Percentiles rank a stretch among this genome's conserved stretches.
phyloP scores from a whole-genome alignment of 352 stramenopile species.

The Pythium grandisporangium region DNA sequence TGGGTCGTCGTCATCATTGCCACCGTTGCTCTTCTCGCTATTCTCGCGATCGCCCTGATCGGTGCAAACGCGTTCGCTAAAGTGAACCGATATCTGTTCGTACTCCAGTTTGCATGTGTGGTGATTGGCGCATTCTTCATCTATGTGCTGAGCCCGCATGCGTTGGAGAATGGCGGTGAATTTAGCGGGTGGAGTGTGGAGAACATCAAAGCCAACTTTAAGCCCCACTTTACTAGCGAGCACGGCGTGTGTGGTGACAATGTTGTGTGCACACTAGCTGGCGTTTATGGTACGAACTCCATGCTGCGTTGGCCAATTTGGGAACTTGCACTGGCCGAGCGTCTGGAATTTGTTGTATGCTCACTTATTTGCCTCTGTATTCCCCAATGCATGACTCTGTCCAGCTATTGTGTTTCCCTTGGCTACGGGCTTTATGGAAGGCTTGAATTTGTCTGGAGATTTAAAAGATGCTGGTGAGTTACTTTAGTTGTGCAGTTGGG shows the following conservation, averaged over 20 bases:
- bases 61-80: conserved; percentile 60
- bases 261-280: conserved; percentile 26
- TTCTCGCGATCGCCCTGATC: conserved; percentile 49
- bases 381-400: too few relatives aligned
- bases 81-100: conserved; percentile 71
- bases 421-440: conserved; percentile 79
- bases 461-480: conserved; percentile 50
- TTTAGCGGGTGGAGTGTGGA: conserved; percentile 34
- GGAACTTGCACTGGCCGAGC: too few relatives aligned
- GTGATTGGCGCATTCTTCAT: conserved; percentile 41
- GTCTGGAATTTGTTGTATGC: too few relatives aligned
- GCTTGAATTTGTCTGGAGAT: conserved; percentile 72
- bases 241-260: conserved; percentile 35
- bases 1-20: conserved; percentile 42
- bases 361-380: neutral
- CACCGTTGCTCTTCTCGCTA: conserved; percentile 22
- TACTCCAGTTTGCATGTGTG: conserved; percentile 59
- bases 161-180: conserved; percentile 30
- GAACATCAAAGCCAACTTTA: conserved; percentile 39
- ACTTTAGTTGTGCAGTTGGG: neutral
- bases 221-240: conserved; percentile 67
- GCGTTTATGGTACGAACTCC: conserved; percentile 28
- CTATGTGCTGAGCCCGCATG: conserved; percentile 18
- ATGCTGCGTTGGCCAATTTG: neutral
- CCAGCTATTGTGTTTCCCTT: conserved; percentile 71